Evolutionary conservation across 2,329 filamentous ascomycete genomes (phyloP), one percentile per base, ranked within the genome.

Genomic region (Colletotrichum tropicicola): DNA sequence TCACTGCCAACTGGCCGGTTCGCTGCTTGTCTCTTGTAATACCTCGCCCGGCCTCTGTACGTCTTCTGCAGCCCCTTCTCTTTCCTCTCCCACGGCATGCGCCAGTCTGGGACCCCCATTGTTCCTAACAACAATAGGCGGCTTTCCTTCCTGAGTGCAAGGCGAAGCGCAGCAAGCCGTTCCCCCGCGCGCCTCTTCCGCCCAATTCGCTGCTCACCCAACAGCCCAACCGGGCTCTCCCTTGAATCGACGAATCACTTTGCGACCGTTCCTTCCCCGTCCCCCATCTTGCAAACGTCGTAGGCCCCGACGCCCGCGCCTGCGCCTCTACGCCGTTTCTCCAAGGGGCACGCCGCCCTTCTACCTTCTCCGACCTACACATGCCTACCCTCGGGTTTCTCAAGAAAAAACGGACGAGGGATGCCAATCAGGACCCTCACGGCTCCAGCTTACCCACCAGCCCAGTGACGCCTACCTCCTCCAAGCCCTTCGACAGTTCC

Each of bases 321-420:
- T 65, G 44, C 49, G 44, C 58, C 30, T 39, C 45, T 47, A 49
- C 62, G 35, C 37, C 37, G 35, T 64, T 59, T 64, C 45, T 30
- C 43, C 45, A 30, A 41, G 39, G 59, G 51, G 59, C 59, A 63
- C 45, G 63, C 52, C 25, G 52, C 53, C 72, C 68, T 73, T 72
- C 70, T 71, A 65, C 68, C 70, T 67, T 69, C 72, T 73, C 59
- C 65, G 59, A 49, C 60, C 47, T 58, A 70, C 78, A 74, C 75
- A 98, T 99, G 96, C 96, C 94, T 90, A 92, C 89, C 80, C 88
- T 98, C 85, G 93, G 93, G 80, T 94, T 98, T 78, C 89, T 98
- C 78, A 98, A 98, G 88, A 98, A 97, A 89, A 97, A 97, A 88
- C 91, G 94, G 88, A 97, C 94, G 83, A 97, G 94, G 89, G 94